Evolutionary conservation across 2,329 filamentous ascomycete genomes (phyloP).

Genomic region (Tolypocladium ovalisporum): DNA sequence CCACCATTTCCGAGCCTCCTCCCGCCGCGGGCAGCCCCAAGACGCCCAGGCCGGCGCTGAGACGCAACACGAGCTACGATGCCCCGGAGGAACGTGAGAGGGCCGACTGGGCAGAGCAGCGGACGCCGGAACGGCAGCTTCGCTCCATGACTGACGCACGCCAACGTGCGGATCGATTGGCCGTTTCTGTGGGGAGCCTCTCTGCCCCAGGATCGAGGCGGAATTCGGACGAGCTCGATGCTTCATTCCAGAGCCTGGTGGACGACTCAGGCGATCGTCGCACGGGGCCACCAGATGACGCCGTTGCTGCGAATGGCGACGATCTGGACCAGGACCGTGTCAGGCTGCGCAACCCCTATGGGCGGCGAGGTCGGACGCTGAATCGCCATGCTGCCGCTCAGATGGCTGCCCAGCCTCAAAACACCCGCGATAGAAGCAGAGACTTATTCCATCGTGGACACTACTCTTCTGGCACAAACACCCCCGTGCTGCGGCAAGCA

Average conservation of each 20-base stretch:
- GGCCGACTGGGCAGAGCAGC: constrained; percentile 27
- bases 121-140: constrained; percentile 23
- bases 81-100: constrained; percentile 26
- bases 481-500: constrained; percentile 33
- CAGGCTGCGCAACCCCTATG: constrained; percentile 13
- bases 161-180: constrained; percentile 25
- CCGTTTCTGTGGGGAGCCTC: constrained; percentile 26
- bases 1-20: not conserved
- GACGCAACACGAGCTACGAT: constrained; percentile 32
- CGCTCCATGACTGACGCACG: constrained; percentile 29
- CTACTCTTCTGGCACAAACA: constrained; percentile 23
- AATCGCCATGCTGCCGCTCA: constrained; percentile 19
- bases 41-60: constrained; percentile 25
- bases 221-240: constrained; percentile 19
- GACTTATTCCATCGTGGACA: constrained; percentile 19
- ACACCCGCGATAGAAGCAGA: constrained; percentile 13
- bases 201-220: constrained; percentile 25
- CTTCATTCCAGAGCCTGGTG: constrained; percentile 21
- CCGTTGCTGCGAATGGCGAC: constrained; percentile 3
- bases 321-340: constrained; percentile 4
- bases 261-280: constrained; percentile 17
- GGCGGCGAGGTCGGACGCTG: constrained; percentile 9
- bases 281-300: constrained; percentile 7
- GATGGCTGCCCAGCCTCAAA: constrained; percentile 23
- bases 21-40: constrained; percentile 4